Percentiles rank a stretch among this genome's conserved stretches.
Conservation (phyloP, 2,329 filamentous ascomycete genomes). For the Elsinoe australis region DNA sequence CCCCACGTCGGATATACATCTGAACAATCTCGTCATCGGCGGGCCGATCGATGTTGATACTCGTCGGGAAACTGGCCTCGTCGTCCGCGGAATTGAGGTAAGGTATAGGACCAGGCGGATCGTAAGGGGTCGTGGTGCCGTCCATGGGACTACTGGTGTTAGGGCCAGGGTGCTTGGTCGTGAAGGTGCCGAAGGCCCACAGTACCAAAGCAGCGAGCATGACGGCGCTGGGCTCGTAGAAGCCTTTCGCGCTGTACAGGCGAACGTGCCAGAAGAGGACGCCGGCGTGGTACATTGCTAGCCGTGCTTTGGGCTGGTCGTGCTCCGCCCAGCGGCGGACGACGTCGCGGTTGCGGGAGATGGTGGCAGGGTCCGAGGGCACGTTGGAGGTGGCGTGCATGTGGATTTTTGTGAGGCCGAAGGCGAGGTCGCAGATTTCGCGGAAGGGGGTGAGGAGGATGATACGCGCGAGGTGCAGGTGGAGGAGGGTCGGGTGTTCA, state of each 20-base stretch:
- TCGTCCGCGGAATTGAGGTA: constrained; percentile 19
- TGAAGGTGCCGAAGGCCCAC: constrained; percentile 49
- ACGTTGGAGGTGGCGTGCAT: constrained; percentile 14
- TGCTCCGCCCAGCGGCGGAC: constrained; percentile 44
- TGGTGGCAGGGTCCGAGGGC: constrained; percentile 12
- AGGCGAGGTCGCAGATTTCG: constrained; percentile 40
- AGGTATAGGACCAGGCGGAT: constrained; percentile 33
- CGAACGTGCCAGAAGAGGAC: constrained; percentile 47
- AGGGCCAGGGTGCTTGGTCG: constrained; percentile 12
- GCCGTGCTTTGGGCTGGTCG: constrained; percentile 50
- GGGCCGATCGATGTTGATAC: constrained; percentile 22
- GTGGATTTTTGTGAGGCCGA: constrained; percentile 26
- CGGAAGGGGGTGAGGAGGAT: constrained; percentile 45
- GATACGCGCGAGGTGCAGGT: constrained; percentile 49
- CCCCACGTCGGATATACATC: constrained; percentile 21
- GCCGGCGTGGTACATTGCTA: constrained; percentile 49
- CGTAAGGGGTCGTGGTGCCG: constrained; percentile 90
- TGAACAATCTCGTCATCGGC: constrained; percentile 24
- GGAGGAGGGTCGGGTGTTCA: constrained; percentile 49
- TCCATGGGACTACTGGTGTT: constrained; percentile 55
- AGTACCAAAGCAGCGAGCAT: constrained; percentile 58
- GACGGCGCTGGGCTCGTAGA: constrained; percentile 58
- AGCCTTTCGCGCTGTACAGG: constrained; percentile 42
- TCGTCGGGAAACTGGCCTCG: constrained; percentile 18
- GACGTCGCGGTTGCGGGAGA: constrained; percentile 22